Evolutionary conservation across 805 yeast species (phyloP).

Genomic region (Candida maris): DNA sequence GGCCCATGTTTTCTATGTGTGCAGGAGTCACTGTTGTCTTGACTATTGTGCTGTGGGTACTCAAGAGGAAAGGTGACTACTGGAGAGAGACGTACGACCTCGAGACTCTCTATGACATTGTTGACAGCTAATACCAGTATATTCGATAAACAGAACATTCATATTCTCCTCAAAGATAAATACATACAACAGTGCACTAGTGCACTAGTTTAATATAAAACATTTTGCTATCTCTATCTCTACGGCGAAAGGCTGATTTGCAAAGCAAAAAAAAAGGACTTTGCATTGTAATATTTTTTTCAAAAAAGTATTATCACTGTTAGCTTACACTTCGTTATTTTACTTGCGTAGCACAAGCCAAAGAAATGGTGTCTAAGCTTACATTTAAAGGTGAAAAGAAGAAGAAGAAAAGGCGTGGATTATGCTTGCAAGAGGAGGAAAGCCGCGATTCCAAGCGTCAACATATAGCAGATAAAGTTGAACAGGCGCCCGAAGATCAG

Average conservation of each 20-base stretch:
- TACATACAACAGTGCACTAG: too few relatives aligned
- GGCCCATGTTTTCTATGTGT: conserved; percentile 52
- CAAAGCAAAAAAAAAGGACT: too few relatives aligned
- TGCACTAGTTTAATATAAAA: too few relatives aligned
- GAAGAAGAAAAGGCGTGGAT: conserved; percentile 17
- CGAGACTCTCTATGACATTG: conserved; percentile 50
- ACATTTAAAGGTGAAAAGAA: conserved; percentile 30
- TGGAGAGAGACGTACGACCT: conserved; percentile 65
- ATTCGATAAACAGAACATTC: too few relatives aligned
- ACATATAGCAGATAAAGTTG: conserved; percentile 3
- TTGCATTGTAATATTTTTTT: too few relatives aligned
- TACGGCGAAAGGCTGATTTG: too few relatives aligned
- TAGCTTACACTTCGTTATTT: too few relatives aligned
- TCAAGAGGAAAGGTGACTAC: conserved; percentile 54
- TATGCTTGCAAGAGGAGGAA: conserved; percentile 2
- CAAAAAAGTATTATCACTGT: too few relatives aligned
- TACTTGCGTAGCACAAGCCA: too few relatives aligned
- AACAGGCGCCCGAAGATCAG: background rate
- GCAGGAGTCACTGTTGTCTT: conserved; percentile 52
- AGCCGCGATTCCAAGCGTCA: background rate
- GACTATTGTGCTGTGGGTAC: conserved; percentile 38
- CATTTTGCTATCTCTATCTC: too few relatives aligned
- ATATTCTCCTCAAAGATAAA: too few relatives aligned
- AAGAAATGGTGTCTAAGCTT: conserved; percentile 33
- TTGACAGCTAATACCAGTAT: conserved; percentile 27